Percentiles rank a stretch among this genome's conserved stretches.
phyloP scores from a whole-genome alignment of 192 early-diverging fungal genomes.

The Coemansia sp. region DNA sequence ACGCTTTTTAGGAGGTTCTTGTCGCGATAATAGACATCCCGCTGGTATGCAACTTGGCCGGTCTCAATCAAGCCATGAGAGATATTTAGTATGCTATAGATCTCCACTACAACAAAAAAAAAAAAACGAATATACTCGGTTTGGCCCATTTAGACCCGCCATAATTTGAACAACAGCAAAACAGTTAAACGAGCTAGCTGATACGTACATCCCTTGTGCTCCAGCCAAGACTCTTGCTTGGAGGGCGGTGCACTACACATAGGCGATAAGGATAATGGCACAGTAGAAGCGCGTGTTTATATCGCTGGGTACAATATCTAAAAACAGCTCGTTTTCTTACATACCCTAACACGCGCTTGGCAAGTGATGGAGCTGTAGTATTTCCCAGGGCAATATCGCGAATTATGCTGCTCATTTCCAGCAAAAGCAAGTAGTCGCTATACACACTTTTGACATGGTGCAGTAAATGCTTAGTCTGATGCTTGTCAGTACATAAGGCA shows the following conservation, averaged over 20 bases:
- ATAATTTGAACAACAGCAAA: background rate
- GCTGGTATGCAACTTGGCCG: conserved; percentile 42
- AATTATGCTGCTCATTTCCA: background rate
- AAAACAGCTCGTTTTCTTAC: background rate
- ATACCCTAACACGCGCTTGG: background rate
- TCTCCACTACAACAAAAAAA: conserved; percentile 14
- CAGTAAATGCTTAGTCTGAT: background rate
- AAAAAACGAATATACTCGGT: background rate
- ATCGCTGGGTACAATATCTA: too few relatives aligned
- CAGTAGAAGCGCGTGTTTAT: background rate
- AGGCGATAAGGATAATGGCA: background rate
- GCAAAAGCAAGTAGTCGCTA: background rate
- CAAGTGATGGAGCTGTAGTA: background rate
- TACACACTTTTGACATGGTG: background rate
- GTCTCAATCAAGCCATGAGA: conserved; percentile 13
- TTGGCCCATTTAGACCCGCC: background rate
- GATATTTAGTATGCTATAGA: conserved; percentile 18
- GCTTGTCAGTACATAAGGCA: background rate
- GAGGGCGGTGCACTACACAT: background rate
- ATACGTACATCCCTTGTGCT: conserved; percentile 19
- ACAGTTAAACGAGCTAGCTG: background rate
- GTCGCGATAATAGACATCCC: conserved; percentile 43
- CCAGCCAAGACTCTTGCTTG: background rate
- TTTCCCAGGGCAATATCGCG: background rate
- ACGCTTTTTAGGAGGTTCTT: conserved; percentile 27